These are phyloP conservation scores for Prillingera fragicola DNA, from an alignment of 1,284 basidiomycete species.

Conservation along the genomic window DNA sequence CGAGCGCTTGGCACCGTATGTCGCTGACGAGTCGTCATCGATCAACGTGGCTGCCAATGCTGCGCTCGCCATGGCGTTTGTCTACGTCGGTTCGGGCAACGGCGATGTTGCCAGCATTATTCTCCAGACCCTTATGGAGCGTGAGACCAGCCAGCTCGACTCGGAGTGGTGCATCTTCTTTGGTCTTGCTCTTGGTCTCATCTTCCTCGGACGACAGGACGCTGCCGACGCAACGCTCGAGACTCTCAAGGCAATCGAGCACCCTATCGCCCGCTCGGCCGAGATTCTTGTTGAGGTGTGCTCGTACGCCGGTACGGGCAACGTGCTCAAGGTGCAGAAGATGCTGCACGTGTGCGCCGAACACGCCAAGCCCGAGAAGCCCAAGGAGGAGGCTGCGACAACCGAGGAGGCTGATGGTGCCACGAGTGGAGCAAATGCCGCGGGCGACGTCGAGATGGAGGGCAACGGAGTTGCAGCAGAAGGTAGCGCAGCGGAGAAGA, in stretches of 20 bases:
- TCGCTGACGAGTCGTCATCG: conserved; percentile 71
- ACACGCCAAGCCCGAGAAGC: conserved; percentile 56
- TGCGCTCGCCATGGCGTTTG: conserved; percentile 84
- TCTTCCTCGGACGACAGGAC: conserved; percentile 88
- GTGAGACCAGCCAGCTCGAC: conserved; percentile 67
- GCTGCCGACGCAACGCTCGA: conserved; percentile 91
- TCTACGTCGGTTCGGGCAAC: conserved; percentile 94
- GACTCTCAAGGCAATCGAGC: conserved; percentile 90
- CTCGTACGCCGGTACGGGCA: conserved; percentile 90
- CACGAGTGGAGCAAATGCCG: conserved; percentile 8
- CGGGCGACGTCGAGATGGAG: conserved; percentile 32
- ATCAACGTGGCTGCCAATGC: conserved; percentile 88
- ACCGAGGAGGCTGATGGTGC: conserved; percentile 26
- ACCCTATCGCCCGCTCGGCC: conserved; percentile 84
- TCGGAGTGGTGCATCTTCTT: conserved; percentile 94
- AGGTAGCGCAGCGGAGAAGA: conserved; percentile 23
- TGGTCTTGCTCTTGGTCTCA: conserved; percentile 79
- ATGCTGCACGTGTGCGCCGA: conserved; percentile 94
- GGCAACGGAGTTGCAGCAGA: conserved; percentile 13
- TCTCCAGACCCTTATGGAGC: conserved; percentile 81
- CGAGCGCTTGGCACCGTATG: conserved; percentile 67
- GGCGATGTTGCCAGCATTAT: conserved; percentile 89
- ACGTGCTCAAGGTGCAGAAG: conserved; percentile 87
- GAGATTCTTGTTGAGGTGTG: conserved; percentile 92
- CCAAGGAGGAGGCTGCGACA: conserved; percentile 25